Conservation (phyloP, 2,329 filamentous ascomycete genomes). For the Verticillium klebahnii region DNA sequence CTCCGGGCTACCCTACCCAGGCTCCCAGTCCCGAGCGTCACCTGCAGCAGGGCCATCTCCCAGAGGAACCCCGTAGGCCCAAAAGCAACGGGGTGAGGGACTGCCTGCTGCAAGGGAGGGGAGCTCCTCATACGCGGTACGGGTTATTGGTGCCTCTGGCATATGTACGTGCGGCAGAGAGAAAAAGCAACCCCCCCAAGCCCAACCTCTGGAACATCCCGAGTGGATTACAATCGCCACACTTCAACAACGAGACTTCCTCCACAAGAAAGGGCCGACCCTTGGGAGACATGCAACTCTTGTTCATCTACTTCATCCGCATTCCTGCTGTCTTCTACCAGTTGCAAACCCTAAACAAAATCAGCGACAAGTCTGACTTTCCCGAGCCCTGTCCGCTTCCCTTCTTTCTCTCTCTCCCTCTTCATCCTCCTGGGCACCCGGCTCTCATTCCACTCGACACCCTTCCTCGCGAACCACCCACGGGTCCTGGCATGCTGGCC, state of each 20-base stretch:
- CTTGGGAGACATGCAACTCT: constrained; percentile 13
- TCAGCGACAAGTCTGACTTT: constrained; percentile 17
- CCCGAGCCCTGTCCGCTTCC: constrained; percentile 9
- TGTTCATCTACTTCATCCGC: constrained; percentile 10
- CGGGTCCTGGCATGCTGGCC: constrained; percentile 5
- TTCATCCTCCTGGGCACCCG: constrained; percentile 1
- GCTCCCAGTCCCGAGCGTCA: constrained; percentile 8
- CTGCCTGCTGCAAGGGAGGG: constrained; percentile 13
- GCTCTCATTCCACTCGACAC: constrained; percentile 1
- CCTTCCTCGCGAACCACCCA: not conserved
- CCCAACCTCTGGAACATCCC: constrained; percentile 4
- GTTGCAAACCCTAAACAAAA: constrained; percentile 14
- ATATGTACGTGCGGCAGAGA: constrained; percentile 13
- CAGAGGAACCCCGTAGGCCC: constrained; percentile 5
- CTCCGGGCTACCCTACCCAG: constrained; percentile 3
- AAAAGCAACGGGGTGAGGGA: constrained; percentile 14
- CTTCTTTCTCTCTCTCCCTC: constrained; percentile 9
- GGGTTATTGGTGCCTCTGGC: constrained; percentile 12
- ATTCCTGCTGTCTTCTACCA: constrained; percentile 4
- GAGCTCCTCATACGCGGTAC: constrained; percentile 3
- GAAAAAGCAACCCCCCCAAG: constrained; percentile 12
- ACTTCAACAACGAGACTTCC: not conserved
- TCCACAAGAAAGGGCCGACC: constrained; percentile 10
- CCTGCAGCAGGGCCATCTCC: constrained; percentile 5
- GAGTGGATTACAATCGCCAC: not conserved